These are phyloP conservation scores for Dipteronia sinensis DNA, from an alignment of 345 rosid genomes.

Conservation along the genomic window DNA sequence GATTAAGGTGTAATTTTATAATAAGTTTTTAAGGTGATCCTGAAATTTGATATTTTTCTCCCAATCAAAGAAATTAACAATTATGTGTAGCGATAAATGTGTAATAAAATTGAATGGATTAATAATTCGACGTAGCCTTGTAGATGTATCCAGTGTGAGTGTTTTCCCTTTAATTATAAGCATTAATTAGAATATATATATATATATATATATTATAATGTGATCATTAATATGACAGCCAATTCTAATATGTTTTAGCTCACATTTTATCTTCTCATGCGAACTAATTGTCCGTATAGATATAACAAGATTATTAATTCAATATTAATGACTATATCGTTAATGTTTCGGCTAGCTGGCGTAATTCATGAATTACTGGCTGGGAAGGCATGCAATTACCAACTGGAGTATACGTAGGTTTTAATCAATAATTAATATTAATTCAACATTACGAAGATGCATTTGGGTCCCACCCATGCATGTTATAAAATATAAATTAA, in stretches of 20 bases:
- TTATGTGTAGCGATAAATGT: too few relatives aligned
- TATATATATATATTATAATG: background rate
- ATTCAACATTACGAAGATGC: background rate
- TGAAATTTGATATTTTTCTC: background rate
- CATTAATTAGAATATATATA: too few relatives aligned
- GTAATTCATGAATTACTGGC: background rate
- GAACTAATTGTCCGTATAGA: background rate
- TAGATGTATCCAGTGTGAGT: too few relatives aligned
- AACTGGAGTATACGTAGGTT: background rate
- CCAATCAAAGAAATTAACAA: background rate
- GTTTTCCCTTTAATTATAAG: background rate
- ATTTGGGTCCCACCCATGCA: slow-evolving; percentile 6
- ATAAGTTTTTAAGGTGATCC: background rate
- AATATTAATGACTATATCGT: background rate
- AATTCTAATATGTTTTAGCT: background rate
- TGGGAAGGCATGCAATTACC: background rate
- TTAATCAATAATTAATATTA: background rate
- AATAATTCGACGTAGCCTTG: too few relatives aligned
- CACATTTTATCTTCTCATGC: background rate
- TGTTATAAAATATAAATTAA: slow-evolving; percentile 7
- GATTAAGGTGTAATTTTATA: too few relatives aligned
- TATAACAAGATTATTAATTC: slow-evolving; percentile 2
- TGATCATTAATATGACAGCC: background rate
- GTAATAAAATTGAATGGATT: too few relatives aligned
- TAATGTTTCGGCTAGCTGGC: background rate